These are phyloP conservation scores for Globisporangium nunn DNA, from an alignment of 352 stramenopile species.

Conservation along the genomic window DNA sequence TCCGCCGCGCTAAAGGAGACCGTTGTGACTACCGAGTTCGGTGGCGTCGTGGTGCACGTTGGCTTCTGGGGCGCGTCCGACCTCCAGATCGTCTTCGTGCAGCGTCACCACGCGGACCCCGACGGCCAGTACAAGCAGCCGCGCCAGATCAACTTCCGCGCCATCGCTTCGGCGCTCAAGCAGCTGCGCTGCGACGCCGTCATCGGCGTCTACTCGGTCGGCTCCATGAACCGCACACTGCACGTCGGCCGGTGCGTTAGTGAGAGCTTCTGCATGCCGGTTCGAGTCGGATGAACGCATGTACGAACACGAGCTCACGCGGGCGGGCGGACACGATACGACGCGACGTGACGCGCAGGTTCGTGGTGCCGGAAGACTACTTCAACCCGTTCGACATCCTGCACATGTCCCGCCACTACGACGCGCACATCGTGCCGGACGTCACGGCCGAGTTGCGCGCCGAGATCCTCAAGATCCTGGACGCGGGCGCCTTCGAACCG, in stretches of 20 bases:
- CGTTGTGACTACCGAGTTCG: constrained; percentile 60
- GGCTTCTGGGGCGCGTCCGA: constrained; percentile 36
- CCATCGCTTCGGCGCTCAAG: constrained; percentile 67
- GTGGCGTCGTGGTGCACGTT: constrained; percentile 51
- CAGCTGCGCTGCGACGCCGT: constrained; percentile 50
- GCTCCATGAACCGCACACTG: constrained; percentile 66
- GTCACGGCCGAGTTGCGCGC: constrained; percentile 36
- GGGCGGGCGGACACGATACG: no score
- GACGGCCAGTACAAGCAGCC: constrained; percentile 76
- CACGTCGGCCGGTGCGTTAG: constrained; percentile 28
- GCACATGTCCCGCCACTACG: constrained; percentile 74
- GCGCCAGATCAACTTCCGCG: constrained; percentile 81
- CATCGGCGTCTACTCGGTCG: constrained; percentile 84
- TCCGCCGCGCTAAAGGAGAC: constrained; percentile 40
- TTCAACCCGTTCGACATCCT: constrained; percentile 86
- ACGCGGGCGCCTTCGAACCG: constrained; percentile 32
- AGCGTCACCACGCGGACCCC: constrained; percentile 76
- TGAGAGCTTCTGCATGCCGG: background rate
- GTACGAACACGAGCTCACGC: background rate
- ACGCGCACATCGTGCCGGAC: constrained; percentile 80
- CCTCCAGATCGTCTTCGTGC: constrained; percentile 75
- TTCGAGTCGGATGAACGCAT: background rate
- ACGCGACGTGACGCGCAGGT: constrained; percentile 12
- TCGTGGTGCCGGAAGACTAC: constrained; percentile 83
- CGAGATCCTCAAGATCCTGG: constrained; percentile 42